Evolutionary conservation across 768 basidiomycete species (phyloP).

Genomic region (Cyclocybe cylindracea): DNA sequence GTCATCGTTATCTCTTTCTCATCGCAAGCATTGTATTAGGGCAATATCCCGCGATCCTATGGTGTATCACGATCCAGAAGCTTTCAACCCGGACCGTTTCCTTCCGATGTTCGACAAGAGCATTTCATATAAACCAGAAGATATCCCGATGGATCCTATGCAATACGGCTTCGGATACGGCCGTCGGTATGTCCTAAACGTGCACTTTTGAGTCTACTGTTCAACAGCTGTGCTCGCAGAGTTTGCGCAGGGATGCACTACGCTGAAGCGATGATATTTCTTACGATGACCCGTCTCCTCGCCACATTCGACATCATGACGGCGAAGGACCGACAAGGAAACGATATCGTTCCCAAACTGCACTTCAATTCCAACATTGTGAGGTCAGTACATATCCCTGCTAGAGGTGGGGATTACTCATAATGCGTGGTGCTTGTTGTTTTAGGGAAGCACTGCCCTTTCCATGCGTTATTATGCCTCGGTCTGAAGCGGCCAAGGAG

Average conservation of each 20-base stretch:
- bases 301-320: constrained; percentile 19
- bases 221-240: background rate
- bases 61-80: constrained; percentile 22
- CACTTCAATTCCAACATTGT: constrained; percentile 24
- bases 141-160: constrained; percentile 20
- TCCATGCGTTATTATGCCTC: constrained; percentile 13
- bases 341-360: constrained; percentile 19
- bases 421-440: background rate
- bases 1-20: background rate
- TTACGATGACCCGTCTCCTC: constrained; percentile 21
- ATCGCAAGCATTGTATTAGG: constrained; percentile 11
- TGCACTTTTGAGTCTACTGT: background rate
- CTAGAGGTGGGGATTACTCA: background rate
- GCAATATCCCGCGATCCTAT: constrained; percentile 25
- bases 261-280: constrained; percentile 23
- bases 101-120: constrained; percentile 24
- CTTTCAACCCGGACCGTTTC: constrained; percentile 28
- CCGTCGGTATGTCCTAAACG: constrained; percentile 16
- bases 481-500: constrained; percentile 12
- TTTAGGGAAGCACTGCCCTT: constrained; percentile 17
- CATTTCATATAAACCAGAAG: constrained; percentile 13
- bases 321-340: constrained; percentile 18
- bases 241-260: constrained; percentile 27
- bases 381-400: constrained; percentile 9
- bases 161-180: constrained; percentile 28